Base-by-base conservation (phyloP, 2,329 filamentous ascomycete genomes). In the Dactylellina sp. region DNA sequence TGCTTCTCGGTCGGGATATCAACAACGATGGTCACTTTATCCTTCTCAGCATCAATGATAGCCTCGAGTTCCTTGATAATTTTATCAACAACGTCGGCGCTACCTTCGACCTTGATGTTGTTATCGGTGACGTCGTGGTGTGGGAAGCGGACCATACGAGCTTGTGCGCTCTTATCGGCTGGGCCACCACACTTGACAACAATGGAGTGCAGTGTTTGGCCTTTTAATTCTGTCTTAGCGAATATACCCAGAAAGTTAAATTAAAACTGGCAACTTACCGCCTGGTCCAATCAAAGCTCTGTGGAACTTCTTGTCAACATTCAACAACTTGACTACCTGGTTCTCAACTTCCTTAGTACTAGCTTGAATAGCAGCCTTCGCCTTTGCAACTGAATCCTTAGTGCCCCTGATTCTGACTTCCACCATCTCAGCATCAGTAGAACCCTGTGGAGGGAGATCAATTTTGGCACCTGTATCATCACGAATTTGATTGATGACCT, bases 241-340 rank as follows among this genome's bases (percentile, higher is more conserved):
- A 5, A 20, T 22, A 39, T 24, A 9, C 24, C 1, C 14, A 24
- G 2, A 42, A 39, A 24, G 11, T n/a, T 14, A 6, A n/a, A 7
- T 22, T 39, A 7, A 16, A n/a, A 40, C 37, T 3, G n/a, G n/a
- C 52, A 78, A 84, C 91, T 83, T 86, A 93, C 93, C 95, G 80
- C 91, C 91, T 77, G 89, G 85, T 75, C 95, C 95, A 81, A 99
- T 99, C 76, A 99, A 85, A 61, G 89, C 87, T 82, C 90, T 89
- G 83, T 99, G 95, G 82, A 95, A 89, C 84, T 96, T 97, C 84
- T 92, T 91, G 78, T 98, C 93, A n/a, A 99, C 89, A 35, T 96
- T 91, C 53, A 99, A 84, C 11, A 89, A 92, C 83, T 90, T 89
- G 56, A 97, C 86, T n/a, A 92, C 97, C 76, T 95, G 89, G 79